Percentiles rank a stretch among this genome's conserved stretches.
Evolutionary conservation across 225 moss, liverwort and hornwort genomes (phyloP).

Genomic region (Pseudisothecium myosuroides): DNA sequence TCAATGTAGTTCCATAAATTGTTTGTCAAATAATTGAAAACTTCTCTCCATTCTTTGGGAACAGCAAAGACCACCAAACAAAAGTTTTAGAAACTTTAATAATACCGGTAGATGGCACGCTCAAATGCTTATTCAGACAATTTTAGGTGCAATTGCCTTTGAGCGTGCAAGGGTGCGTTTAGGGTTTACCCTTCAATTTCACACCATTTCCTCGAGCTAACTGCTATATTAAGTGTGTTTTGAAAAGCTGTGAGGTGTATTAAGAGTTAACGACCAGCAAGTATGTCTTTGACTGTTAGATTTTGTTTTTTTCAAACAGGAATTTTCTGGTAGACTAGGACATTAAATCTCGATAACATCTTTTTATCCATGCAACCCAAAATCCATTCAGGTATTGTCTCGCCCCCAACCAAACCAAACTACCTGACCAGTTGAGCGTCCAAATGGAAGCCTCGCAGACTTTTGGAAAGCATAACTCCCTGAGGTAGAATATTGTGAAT

Average conservation of each 20-base stretch:
- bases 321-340: background rate
- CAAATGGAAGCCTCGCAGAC: background rate
- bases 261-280: background rate
- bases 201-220: background rate
- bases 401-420: background rate
- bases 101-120: no score
- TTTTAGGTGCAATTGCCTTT: no score
- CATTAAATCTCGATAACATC: background rate
- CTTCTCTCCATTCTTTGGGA: no score
- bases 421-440: background rate
- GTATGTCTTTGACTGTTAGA: background rate
- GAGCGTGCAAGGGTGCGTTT: no score
- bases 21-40: no score
- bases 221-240: rapidly evolving
- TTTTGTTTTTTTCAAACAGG: background rate
- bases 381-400: background rate
- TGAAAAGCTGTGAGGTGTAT: background rate
- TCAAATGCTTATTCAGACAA: no score
- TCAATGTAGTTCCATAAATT: no score
- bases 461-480: background rate
- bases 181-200: background rate
- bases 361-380: background rate
- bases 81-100: no score
- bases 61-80: no score
- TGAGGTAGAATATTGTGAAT: background rate